Percentiles rank a stretch among this genome's conserved stretches.
These are phyloP conservation scores for Trametes polyzona DNA, from an alignment of 1,284 basidiomycete species.

Conservation along the genomic window DNA sequence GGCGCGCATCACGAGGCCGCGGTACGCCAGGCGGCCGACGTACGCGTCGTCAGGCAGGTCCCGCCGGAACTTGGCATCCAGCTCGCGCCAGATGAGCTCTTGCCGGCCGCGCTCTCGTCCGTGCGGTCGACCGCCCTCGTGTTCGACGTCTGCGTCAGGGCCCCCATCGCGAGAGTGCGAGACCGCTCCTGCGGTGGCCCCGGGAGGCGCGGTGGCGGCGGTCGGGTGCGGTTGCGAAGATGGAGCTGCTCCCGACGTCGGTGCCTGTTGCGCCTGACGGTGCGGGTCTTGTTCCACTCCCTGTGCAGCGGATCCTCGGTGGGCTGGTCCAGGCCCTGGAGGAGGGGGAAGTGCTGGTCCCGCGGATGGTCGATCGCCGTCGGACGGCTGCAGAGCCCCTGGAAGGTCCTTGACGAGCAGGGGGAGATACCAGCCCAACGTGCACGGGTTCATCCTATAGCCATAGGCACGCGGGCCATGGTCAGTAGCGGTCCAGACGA, in stretches of 20 bases:
- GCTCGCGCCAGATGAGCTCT: slow-evolving; percentile 59
- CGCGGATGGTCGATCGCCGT: slow-evolving; percentile 35
- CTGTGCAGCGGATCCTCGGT: background rate
- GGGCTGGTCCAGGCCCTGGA: background rate
- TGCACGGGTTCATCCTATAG: slow-evolving; percentile 90
- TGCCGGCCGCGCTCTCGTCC: slow-evolving; percentile 28
- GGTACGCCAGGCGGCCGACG: slow-evolving; percentile 83
- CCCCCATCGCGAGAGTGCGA: background rate
- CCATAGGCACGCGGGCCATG: background rate
- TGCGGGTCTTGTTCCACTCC: background rate
- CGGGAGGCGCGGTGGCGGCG: background rate
- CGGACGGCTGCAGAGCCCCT: slow-evolving; percentile 69
- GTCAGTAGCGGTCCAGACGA: background rate
- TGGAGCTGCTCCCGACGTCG: slow-evolving; percentile 1
- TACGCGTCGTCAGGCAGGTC: slow-evolving; percentile 88
- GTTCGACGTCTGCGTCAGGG: background rate
- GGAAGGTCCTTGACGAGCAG: slow-evolving; percentile 73
- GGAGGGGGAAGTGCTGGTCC: slow-evolving; percentile 1
- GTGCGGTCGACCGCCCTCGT: slow-evolving; percentile 9
- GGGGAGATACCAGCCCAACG: slow-evolving; percentile 93
- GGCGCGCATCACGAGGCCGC: slow-evolving; percentile 82
- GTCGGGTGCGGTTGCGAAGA: background rate
- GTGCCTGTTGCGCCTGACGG: background rate
- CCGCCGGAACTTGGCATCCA: slow-evolving; percentile 86
- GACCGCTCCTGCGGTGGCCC: background rate